Conservation (phyloP, 2,329 filamentous ascomycete genomes). For the Apiospora aurea region DNA sequence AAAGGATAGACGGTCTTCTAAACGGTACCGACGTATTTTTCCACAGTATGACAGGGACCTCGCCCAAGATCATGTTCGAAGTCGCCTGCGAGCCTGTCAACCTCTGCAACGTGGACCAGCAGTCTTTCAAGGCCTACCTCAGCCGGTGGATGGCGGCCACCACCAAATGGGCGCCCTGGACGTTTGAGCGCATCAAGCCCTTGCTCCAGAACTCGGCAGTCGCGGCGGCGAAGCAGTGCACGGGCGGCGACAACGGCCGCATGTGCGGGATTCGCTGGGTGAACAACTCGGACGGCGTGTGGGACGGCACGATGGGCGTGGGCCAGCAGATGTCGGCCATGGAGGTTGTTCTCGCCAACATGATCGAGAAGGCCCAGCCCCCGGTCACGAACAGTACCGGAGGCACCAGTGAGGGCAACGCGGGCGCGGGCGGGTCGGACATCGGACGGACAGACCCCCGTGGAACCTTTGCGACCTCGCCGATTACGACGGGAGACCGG, state of each 20-base stretch:
- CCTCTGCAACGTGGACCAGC: conserved; percentile 67
- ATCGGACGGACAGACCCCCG: conserved; percentile 47
- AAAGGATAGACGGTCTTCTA: conserved; percentile 63
- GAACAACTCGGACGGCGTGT: conserved; percentile 51
- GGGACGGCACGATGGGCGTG: conserved; percentile 67
- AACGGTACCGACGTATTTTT: conserved; percentile 62
- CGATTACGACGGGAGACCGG: conserved; percentile 66
- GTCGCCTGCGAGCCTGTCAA: conserved; percentile 68
- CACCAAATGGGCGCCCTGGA: conserved; percentile 70
- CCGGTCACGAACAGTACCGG: conserved; percentile 52
- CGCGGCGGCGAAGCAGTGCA: conserved; percentile 64
- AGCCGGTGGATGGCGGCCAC: conserved; percentile 67
- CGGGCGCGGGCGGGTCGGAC: conserved; percentile 55
- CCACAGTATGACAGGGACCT: conserved; percentile 53
- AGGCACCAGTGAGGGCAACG: conserved; percentile 57
- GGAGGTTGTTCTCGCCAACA: conserved; percentile 68
- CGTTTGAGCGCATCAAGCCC: conserved; percentile 58
- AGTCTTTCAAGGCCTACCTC: conserved; percentile 70
- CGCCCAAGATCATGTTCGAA: conserved; percentile 63
- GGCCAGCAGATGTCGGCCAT: conserved; percentile 76
- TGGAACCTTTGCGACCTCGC: conserved; percentile 34
- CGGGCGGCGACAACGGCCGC: conserved; percentile 60
- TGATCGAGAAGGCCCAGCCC: conserved; percentile 54
- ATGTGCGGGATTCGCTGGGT: conserved; percentile 70
- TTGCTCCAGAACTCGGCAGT: conserved; percentile 62